Base-by-base conservation (phyloP, 306 rosid species). In the Heteromeles arbutifolia region DNA sequence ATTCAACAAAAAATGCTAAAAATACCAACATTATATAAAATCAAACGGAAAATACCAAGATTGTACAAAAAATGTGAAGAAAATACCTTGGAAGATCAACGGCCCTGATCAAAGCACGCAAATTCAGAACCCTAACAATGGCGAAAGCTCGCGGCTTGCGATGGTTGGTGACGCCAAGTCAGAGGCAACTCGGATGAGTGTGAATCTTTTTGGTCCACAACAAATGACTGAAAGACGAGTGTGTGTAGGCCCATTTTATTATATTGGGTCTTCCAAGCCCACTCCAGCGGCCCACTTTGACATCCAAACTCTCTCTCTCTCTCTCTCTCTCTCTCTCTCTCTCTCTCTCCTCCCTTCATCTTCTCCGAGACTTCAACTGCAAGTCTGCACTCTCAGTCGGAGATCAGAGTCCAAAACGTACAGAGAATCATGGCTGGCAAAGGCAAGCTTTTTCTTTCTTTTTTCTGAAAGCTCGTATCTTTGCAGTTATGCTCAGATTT, bases 41-140 rank as follows among this genome's bases (percentile, higher is more conserved):
- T 24, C 76, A 34, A 4, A 54, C 3, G 29, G 12, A 41, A 52
- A 31, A 26, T 53, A 19, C n/a, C n/a, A n/a, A n/a, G n/a, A n/a
- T n/a, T n/a, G n/a, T n/a, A n/a, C n/a, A n/a, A n/a, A 7, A 9
- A 0, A 64, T 31, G 1, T 11, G n/a, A 53, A 37, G 54, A 9
- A 31, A 39, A 9, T 13, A 74, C 78, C 78, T 74, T 9, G 62
- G 58, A 45, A 9, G 11, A 13, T 41, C 21, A 34, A 45, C 57
- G 31, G 34, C 25, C 70, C 14, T 65, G n/a, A 65, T 32, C 26
- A 65, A 65, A 65, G n/a, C 6, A 28, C 61, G 58, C 8, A 73
- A 41, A 73, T 43, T 19, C 31, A 28, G 70, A 74, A 73, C 57
- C 61, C 70, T 59, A 73, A 43, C 77, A 25, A 73, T 59, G 68